Evolutionary conservation across 2,329 filamentous ascomycete species (phyloP).

Genomic region (Botrytis paeoniae): DNA sequence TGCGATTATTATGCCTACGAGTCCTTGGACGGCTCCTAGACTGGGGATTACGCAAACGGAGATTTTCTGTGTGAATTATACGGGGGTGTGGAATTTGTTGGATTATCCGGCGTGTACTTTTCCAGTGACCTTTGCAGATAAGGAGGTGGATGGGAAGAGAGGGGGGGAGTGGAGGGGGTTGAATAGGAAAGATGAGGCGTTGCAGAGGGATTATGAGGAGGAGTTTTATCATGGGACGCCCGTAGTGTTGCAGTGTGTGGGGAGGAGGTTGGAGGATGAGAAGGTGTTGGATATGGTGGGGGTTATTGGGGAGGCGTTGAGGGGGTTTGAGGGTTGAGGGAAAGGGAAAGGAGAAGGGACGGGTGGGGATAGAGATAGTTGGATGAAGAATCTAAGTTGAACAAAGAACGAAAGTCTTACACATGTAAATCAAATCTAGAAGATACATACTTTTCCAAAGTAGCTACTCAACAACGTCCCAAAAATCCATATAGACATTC

Average conservation of each 20-base stretch:
- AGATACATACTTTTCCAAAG: background rate
- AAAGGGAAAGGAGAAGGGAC: too few relatives aligned
- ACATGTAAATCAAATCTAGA: background rate
- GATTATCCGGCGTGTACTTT: conserved; percentile 41
- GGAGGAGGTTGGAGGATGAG: conserved; percentile 36
- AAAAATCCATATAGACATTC: background rate
- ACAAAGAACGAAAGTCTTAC: background rate
- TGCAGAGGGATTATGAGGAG: conserved; percentile 37
- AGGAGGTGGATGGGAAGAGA: conserved; percentile 38
- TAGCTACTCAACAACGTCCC: background rate
- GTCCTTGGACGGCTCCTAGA: conserved; percentile 40
- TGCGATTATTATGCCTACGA: conserved; percentile 38
- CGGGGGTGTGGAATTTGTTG: conserved; percentile 36
- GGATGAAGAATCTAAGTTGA: background rate
- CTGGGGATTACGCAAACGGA: conserved; percentile 33
- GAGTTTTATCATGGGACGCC: conserved; percentile 37
- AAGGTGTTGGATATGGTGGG: conserved; percentile 41
- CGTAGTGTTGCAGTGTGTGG: conserved; percentile 35
- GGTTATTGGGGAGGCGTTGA: conserved; percentile 39
- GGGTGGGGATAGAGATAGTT: background rate
- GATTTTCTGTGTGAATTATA: conserved; percentile 35
- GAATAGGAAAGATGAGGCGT: conserved; percentile 31
- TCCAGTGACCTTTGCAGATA: conserved; percentile 45
- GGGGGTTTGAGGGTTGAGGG: background rate
- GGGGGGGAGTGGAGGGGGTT: conserved; percentile 30